These are phyloP conservation scores for Russula sp. DNA, from an alignment of 768 basidiomycete genomes.

Conservation along the genomic window DNA sequence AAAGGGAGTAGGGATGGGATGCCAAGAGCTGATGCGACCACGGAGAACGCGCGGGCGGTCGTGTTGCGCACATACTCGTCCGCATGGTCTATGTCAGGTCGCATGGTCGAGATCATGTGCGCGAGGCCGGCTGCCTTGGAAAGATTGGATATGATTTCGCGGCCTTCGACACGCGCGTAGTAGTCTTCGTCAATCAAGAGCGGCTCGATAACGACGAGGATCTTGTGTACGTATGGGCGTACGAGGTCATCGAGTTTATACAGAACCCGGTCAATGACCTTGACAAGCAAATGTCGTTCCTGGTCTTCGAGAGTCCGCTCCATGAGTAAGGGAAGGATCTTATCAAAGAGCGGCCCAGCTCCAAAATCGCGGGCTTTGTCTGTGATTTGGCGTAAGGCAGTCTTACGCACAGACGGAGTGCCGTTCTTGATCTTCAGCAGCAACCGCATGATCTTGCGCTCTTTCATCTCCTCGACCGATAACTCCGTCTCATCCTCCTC, in stretches of 20 bases:
- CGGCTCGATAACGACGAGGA: slow-evolving; percentile 98
- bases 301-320: slow-evolving; percentile 97
- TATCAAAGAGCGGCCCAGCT: slow-evolving; percentile 97
- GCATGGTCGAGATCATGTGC: slow-evolving; percentile 99
- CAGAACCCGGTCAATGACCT: slow-evolving; percentile 97
- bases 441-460: slow-evolving; percentile 98
- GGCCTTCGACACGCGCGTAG: slow-evolving; percentile 94
- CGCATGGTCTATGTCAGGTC: slow-evolving; percentile 98
- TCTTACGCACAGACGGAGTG: slow-evolving; percentile 96
- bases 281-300: slow-evolving; percentile 95
- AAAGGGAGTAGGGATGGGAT: slow-evolving; percentile 97
- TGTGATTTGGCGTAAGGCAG: slow-evolving; percentile 95
- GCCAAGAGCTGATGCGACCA: slow-evolving; percentile 97
- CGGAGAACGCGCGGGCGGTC: slow-evolving; percentile 97
- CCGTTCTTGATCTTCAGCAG: slow-evolving; percentile 99
- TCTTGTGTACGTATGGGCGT: slow-evolving; percentile 98
- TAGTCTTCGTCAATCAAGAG: slow-evolving; percentile 98
- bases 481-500: slow-evolving; percentile 94
- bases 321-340: slow-evolving; percentile 97
- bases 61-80: slow-evolving; percentile 99
- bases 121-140: slow-evolving; percentile 98
- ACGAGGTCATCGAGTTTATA: slow-evolving; percentile 99
- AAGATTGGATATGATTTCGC: slow-evolving; percentile 98
- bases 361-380: slow-evolving; percentile 99
- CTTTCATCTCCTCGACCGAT: slow-evolving; percentile 97